Base-by-base conservation (phyloP, 2,329 filamentous ascomycete genomes). In the Lojkania enalia region DNA sequence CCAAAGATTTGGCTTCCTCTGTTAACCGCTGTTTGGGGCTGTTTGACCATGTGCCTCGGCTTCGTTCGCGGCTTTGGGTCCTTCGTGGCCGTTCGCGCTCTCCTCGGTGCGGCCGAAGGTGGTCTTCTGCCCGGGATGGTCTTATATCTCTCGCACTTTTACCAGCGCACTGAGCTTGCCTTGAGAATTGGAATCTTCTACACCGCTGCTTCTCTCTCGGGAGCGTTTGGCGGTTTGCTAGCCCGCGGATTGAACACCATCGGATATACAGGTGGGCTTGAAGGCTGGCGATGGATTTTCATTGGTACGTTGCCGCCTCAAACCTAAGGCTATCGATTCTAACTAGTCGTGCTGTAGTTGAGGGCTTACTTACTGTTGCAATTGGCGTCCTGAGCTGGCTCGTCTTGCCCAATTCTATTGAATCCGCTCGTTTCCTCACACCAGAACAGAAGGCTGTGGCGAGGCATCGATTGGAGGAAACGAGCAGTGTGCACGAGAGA, bases 41-140 rank as follows among this genome's bases (percentile, higher is more conserved):
- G 79, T 4, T 71, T 84, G 13, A 80, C 80, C 9, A 77, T 80
- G 74, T 79, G 76, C 41, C 70, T 81, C 7, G 79, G 79, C 11
- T 81, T 82, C 39, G 75, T 82, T 4, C 69, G 69, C 14, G 74
- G 65, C 54, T 80, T 76, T 50, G 74, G 74, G 5, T 76, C 79
- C n/a, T 85, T 87, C 42, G 74, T 82, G 2, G 78, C 76, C 5
- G 80, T 85, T 12, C 76, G 84, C 14, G 81, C 81, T 5, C 60
- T 87, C 21, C 71, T 87, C 4, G 84, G 84, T 6, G 54, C 83
- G 3, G 79, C 80, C 0, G 85, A 87, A 64, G 84, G 82, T 29
- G 84, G 84, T 0, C 65, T 87, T 25, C 67, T 87, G 2, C 84
- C 84, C 0, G 85, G 84, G 35, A 86, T 87, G 70, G 79, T 86